Conservation (phyloP, 2,329 filamentous ascomycete species). For the Fusarium sp. region DNA sequence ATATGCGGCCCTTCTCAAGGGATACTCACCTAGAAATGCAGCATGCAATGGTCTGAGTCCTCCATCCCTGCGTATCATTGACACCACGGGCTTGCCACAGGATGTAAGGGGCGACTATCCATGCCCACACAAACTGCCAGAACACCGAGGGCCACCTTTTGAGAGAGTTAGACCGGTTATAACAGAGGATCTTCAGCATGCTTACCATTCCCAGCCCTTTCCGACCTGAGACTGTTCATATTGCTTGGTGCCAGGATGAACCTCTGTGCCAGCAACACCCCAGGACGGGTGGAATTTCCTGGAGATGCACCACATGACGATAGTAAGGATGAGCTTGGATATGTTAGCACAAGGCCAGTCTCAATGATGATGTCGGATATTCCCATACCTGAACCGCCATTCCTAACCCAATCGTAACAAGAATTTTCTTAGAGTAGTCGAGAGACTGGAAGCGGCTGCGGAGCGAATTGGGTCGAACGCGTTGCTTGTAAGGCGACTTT, state of each 20-base stretch:
- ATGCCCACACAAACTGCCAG: slow-evolving; percentile 75
- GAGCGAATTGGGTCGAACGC: slow-evolving; percentile 45
- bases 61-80: slow-evolving; percentile 75
- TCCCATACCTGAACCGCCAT: slow-evolving; percentile 68
- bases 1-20: background rate
- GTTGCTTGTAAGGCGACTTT: slow-evolving; percentile 20
- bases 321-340: slow-evolving; percentile 66
- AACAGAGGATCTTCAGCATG: background rate
- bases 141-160: slow-evolving; percentile 71
- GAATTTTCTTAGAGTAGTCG: slow-evolving; percentile 63
- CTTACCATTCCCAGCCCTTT: slow-evolving; percentile 75
- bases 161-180: background rate
- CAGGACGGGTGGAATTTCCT: slow-evolving; percentile 74
- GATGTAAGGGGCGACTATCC: slow-evolving; percentile 71
- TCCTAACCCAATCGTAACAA: slow-evolving; percentile 64
- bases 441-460: slow-evolving; percentile 56
- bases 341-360: background rate
- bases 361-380: accelerated
- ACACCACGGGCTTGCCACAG: slow-evolving; percentile 73
- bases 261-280: slow-evolving; percentile 72
- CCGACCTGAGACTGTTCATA: slow-evolving; percentile 61
- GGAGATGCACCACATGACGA: slow-evolving; percentile 73
- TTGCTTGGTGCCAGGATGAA: slow-evolving; percentile 64
- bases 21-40: slow-evolving; percentile 59
- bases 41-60: slow-evolving; percentile 70